Evolutionary conservation across 805 yeast species (phyloP).

Genomic region (Scheffersomyces spartinae): DNA sequence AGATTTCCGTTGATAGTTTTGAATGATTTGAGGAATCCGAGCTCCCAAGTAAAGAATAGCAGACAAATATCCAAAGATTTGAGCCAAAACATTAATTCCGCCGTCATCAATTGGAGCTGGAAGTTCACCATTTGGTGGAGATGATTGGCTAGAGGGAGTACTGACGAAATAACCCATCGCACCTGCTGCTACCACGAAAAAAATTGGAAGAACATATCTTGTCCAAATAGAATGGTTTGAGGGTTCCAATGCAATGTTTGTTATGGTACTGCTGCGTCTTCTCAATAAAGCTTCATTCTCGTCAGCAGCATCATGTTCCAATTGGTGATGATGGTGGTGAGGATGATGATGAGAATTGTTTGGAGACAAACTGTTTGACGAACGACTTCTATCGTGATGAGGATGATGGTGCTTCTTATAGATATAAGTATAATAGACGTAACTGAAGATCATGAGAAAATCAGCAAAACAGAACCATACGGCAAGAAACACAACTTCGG

Average conservation of each 20-base stretch:
- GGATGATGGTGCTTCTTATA: constrained; percentile 26
- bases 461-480: constrained; percentile 73
- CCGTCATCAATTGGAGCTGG: constrained; percentile 9
- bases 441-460: constrained; percentile 42
- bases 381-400: too few species aligned
- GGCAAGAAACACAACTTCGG: constrained; percentile 60
- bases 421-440: constrained; percentile 41
- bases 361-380: constrained; percentile 3
- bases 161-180: constrained; percentile 45
- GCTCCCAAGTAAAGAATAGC: constrained; percentile 65
- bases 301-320: constrained; percentile 5
- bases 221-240: constrained; percentile 34
- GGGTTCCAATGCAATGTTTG: constrained; percentile 37
- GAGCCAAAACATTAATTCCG: constrained; percentile 41
- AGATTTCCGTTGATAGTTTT: constrained; percentile 66
- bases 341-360: constrained; percentile 6
- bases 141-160: constrained; percentile 14
- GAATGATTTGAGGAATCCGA: constrained; percentile 67
- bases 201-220: constrained; percentile 45
- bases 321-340: constrained; percentile 7
- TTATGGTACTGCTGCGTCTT: constrained; percentile 41
- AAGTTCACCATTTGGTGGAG: constrained; percentile 10
- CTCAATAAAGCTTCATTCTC: constrained; percentile 16
- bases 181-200: constrained; percentile 56
- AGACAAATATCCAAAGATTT: constrained; percentile 57